A percentile compares a stretch with the other conserved stretches of the same genome.
Conservation (phyloP, 306 rosid genomes). For the Fragaria iinumae region DNA sequence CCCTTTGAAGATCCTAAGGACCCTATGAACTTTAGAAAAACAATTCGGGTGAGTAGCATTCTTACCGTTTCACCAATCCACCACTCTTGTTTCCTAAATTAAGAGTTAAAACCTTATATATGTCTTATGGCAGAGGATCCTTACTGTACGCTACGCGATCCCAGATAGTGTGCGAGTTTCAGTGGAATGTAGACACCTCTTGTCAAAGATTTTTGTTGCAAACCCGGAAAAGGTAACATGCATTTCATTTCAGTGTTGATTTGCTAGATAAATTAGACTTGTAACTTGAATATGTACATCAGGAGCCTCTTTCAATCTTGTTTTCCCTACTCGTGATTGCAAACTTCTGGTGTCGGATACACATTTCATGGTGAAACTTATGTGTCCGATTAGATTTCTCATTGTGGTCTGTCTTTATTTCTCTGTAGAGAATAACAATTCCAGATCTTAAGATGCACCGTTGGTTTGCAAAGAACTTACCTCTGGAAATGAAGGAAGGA, state of each 20-base stretch:
- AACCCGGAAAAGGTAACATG: conserved; percentile 61
- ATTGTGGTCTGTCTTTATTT: neutral
- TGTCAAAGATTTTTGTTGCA: conserved; percentile 69
- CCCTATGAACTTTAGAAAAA: conserved; percentile 67
- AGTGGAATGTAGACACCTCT: conserved; percentile 61
- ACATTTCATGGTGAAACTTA: neutral
- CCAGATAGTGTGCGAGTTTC: conserved; percentile 67
- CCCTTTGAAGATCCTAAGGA: conserved; percentile 83
- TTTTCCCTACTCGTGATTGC: neutral
- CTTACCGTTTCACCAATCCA: neutral
- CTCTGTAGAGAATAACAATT: conserved; percentile 71
- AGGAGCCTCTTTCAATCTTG: neutral
- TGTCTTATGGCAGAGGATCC: conserved; percentile 59
- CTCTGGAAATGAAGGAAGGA: conserved; percentile 63
- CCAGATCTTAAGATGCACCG: conserved; percentile 65
- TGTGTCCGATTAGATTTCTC: neutral
- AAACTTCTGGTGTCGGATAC: neutral
- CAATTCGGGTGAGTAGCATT: conserved; percentile 53
- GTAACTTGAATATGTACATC: neutral
- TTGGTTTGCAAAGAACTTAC: conserved; percentile 77
- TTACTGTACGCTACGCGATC: conserved; percentile 62
- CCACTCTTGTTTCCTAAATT: conserved; percentile 6
- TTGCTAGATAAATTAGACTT: conserved; percentile 6
- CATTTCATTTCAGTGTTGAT: neutral
- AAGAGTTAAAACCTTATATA: conserved; percentile 1